Percentiles rank a stretch among this genome's conserved stretches.
These are phyloP conservation scores for Pichia manshurica DNA, from an alignment of 805 yeast genomes.

Conservation along the genomic window DNA sequence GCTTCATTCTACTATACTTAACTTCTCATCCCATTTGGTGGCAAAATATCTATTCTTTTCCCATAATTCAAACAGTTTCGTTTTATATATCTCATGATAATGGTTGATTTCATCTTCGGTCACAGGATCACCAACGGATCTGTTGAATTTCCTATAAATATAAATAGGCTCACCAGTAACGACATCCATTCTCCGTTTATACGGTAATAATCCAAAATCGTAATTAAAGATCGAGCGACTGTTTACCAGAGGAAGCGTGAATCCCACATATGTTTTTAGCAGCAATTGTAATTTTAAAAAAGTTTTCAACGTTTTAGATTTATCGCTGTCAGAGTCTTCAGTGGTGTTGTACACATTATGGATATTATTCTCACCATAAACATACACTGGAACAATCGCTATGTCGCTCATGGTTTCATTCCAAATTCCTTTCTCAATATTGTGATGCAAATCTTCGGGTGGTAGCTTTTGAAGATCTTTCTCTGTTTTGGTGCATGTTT, in stretches of 20 bases:
- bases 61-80: slow-evolving; percentile 57
- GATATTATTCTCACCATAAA: slow-evolving; percentile 80
- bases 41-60: slow-evolving; percentile 56
- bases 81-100: slow-evolving; percentile 67
- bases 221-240: slow-evolving; percentile 91
- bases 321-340: slow-evolving; percentile 14
- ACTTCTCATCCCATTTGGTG: slow-evolving; percentile 43
- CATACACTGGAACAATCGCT: slow-evolving; percentile 77
- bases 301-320: slow-evolving; percentile 26
- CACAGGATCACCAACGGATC: slow-evolving; percentile 23
- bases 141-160: slow-evolving; percentile 26
- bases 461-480: background rate
- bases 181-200: slow-evolving; percentile 69
- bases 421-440: slow-evolving; percentile 12
- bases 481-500: slow-evolving; percentile 29
- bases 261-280: slow-evolving; percentile 67
- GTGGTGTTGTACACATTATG: slow-evolving; percentile 37
- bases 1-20: slow-evolving; percentile 39
- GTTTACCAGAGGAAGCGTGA: slow-evolving; percentile 85
- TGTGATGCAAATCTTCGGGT: background rate
- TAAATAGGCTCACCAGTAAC: slow-evolving; percentile 64
- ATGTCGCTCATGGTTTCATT: slow-evolving; percentile 48
- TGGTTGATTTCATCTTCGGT: slow-evolving; percentile 49
- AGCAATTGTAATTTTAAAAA: slow-evolving; percentile 59
- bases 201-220: slow-evolving; percentile 88